Conservation (phyloP, 352 stramenopile genomes). For the Pythium aquatile region DNA sequence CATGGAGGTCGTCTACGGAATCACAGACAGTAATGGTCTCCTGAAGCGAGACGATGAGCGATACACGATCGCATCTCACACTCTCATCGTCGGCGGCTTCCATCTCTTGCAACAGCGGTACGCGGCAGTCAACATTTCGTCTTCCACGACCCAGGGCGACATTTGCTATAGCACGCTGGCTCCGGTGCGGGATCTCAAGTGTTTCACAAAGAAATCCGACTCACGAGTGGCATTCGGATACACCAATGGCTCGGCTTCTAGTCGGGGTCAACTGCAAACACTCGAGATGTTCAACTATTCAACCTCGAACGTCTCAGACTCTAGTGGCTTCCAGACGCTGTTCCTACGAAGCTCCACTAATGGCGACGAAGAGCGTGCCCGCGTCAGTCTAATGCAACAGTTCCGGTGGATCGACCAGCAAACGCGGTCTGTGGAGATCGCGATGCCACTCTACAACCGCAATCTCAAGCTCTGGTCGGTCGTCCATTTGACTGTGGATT, state of each 20-base stretch:
- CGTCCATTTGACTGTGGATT: conserved; percentile 50
- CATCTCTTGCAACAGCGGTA: conserved; percentile 60
- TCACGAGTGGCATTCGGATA: conserved; percentile 38
- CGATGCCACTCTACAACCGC: conserved; percentile 59
- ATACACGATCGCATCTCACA: conserved; percentile 67
- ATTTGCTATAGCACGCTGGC: conserved; percentile 47
- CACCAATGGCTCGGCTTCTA: conserved; percentile 37
- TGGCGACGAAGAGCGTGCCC: conserved; percentile 29
- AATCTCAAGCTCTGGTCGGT: conserved; percentile 66
- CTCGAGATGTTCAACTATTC: conserved; percentile 68
- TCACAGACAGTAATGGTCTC: conserved; percentile 30
- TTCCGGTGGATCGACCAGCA: conserved; percentile 60
- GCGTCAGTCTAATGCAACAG: conserved; percentile 37
- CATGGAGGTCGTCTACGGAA: conserved; percentile 43
- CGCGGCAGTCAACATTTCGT: conserved; percentile 43
- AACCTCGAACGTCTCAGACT: conserved; percentile 32
- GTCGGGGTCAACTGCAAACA: conserved; percentile 22
- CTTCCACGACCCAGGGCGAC: conserved; percentile 32
- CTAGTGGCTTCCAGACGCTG: conserved; percentile 53
- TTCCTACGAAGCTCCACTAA: conserved; percentile 49
- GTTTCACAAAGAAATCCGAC: conserved; percentile 36
- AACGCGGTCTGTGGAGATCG: conserved; percentile 54
- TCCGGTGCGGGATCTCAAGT: conserved; percentile 38
- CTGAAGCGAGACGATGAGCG: conserved; percentile 22
- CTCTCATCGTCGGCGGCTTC: conserved; percentile 62